Conservation (phyloP, 2,329 filamentous ascomycete genomes). For the Colletotrichum higginsianum region DNA sequence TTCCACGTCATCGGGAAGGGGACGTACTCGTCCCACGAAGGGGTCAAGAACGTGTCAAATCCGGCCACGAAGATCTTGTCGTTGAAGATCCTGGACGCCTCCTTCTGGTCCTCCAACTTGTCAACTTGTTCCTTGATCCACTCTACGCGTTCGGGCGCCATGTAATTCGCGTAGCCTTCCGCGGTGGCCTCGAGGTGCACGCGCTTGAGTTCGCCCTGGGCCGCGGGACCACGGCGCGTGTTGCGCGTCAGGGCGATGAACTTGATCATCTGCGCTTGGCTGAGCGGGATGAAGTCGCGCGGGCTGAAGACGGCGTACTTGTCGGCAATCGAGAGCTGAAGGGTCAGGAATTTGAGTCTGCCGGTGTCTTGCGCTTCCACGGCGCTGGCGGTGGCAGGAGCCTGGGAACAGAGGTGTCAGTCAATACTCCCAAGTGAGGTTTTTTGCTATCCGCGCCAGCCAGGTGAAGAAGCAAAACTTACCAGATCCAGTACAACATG, state of each 20-base stretch:
- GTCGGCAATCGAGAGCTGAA: not conserved
- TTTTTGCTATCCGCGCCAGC: not conserved
- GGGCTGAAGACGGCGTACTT: not conserved
- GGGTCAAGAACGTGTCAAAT: not conserved
- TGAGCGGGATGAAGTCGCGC: not conserved
- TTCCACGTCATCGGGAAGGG: slow-evolving; percentile 5
- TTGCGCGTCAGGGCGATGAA: slow-evolving; percentile 1
- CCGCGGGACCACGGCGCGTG: not conserved
- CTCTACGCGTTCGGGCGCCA: not conserved
- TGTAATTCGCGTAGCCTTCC: not conserved
- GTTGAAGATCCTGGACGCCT: not conserved
- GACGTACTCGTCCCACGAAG: not conserved
- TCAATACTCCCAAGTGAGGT: not conserved
- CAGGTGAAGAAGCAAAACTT: not conserved
- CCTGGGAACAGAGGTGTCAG: not conserved
- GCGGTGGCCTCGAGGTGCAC: not conserved
- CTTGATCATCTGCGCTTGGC: not conserved
- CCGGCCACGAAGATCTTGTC: not conserved
- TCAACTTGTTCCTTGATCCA: not conserved
- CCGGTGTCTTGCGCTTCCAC: not conserved
- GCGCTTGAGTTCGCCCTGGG: not conserved
- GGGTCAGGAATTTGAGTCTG: not conserved
- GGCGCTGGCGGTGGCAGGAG: not conserved
- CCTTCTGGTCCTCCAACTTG: not conserved
- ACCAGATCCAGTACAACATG: not conserved